Percentiles rank a stretch among this genome's conserved stretches.
Conservation (phyloP, 176 grass and related monocot species). For the Hyparrhenia diplandra region DNA sequence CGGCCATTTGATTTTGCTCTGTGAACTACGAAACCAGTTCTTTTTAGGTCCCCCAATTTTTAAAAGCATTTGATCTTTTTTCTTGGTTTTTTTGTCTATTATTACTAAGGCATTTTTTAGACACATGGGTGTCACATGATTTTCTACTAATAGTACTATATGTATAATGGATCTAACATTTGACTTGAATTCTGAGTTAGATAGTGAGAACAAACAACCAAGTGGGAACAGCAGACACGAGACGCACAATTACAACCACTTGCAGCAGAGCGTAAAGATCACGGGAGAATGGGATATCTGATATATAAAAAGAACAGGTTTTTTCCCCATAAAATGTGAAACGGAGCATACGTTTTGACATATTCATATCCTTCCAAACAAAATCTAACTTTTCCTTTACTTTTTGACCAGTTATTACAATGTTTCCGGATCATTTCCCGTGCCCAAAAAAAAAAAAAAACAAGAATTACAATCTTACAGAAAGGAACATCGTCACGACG, state of each 20-base stretch:
- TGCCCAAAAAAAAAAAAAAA: neutral
- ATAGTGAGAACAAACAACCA: neutral
- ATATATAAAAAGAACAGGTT: neutral
- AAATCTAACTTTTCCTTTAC: neutral
- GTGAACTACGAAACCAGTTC: no score
- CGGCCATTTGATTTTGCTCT: no score
- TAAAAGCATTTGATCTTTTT: no score
- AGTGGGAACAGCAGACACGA: neutral
- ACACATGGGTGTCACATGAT: no score
- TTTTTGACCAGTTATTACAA: neutral
- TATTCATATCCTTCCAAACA: no score
- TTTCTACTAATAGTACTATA: no score
- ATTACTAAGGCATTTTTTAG: no score
- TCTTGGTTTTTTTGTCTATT: no score
- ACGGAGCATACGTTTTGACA: neutral
- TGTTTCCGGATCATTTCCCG: neutral
- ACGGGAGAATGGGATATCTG: neutral
- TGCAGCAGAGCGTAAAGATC: neutral
- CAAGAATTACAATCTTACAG: neutral
- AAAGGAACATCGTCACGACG: neutral
- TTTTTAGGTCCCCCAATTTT: no score
- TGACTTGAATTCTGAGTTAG: neutral
- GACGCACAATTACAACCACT: neutral
- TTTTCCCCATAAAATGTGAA: neutral
- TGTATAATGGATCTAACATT: neutral